phyloP scores from a whole-genome alignment of 257 asterid genomes.

The Osmanthus fragrans region DNA sequence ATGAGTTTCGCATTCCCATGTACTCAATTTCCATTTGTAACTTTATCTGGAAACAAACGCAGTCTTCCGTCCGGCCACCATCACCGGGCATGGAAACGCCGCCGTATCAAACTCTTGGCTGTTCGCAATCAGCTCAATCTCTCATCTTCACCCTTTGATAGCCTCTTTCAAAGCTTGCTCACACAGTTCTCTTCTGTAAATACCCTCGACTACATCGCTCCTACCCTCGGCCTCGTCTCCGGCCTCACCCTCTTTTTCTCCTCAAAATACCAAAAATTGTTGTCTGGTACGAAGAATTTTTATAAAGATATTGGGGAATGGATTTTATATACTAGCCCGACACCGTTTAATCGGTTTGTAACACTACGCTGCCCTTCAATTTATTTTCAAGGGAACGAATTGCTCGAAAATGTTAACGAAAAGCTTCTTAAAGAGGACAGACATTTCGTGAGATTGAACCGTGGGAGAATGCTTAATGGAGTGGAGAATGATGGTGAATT shows the following conservation, averaged over 20 bases:
- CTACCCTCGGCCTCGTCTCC: constrained; percentile 72
- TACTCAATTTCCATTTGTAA: constrained; percentile 28
- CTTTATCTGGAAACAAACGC: constrained; percentile 28
- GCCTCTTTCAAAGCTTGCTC: constrained; percentile 47
- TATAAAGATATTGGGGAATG: constrained; percentile 63
- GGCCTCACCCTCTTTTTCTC: constrained; percentile 61
- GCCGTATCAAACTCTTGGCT: constrained; percentile 46
- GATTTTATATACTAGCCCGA: constrained; percentile 77
- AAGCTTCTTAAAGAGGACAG: constrained; percentile 70
- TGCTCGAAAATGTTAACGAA: constrained; percentile 63
- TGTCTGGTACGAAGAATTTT: constrained; percentile 4
- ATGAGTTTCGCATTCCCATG: constrained; percentile 48
- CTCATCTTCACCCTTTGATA: constrained; percentile 41
- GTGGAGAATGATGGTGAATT: constrained; percentile 34
- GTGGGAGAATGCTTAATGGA: constrained; percentile 54
- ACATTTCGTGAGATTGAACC: constrained; percentile 65
- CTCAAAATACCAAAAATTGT: constrained; percentile 27
- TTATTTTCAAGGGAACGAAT: constrained; percentile 57
- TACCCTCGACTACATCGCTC: constrained; percentile 55
- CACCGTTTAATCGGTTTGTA: constrained; percentile 93
- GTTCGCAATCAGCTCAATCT: constrained; percentile 30
- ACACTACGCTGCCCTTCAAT: constrained; percentile 85
- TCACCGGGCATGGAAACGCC: constrained; percentile 64
- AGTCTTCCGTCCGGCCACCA: constrained; percentile 35
- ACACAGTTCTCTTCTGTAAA: constrained; percentile 54